phyloP scores from a whole-genome alignment of 2,329 filamentous ascomycete species.

The Pyricularia grisea region DNA sequence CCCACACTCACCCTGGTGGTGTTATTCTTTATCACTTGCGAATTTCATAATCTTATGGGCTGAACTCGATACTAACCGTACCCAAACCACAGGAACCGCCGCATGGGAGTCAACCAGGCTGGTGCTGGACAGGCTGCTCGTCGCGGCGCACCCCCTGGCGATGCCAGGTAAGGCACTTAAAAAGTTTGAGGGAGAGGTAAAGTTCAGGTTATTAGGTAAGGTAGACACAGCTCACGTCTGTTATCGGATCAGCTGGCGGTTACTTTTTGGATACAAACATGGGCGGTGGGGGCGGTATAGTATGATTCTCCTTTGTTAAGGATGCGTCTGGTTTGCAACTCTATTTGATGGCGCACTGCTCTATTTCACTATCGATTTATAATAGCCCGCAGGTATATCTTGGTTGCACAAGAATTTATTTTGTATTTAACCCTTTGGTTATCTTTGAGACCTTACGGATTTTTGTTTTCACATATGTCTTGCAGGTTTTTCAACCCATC shows the following conservation, averaged over 20 bases:
- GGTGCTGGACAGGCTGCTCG: conserved; percentile 10
- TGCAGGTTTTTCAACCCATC: conserved; percentile 57
- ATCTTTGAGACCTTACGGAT: background rate
- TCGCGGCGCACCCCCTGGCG: conserved; percentile 17
- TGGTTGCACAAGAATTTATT: background rate
- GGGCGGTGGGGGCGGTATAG: background rate
- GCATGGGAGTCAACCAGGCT: conserved; percentile 12
- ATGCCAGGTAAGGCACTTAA: conserved; percentile 12
- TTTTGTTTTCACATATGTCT: conserved; percentile 43
- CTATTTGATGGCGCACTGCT: background rate
- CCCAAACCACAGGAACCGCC: conserved; percentile 24
- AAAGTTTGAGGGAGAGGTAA: background rate
- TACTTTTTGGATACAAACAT: background rate
- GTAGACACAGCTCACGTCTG: background rate
- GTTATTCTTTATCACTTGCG: background rate
- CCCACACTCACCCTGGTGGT: background rate
- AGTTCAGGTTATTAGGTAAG: background rate
- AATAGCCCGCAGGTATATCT: background rate
- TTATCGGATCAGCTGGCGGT: background rate
- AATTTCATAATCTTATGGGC: conserved; percentile 7
- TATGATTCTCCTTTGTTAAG: background rate
- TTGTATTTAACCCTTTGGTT: background rate
- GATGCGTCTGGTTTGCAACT: background rate
- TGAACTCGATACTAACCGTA: conserved; percentile 16
- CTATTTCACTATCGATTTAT: background rate